phyloP scores from a whole-genome alignment of 1,284 basidiomycete species.

The Garcileccinum viscosum region DNA sequence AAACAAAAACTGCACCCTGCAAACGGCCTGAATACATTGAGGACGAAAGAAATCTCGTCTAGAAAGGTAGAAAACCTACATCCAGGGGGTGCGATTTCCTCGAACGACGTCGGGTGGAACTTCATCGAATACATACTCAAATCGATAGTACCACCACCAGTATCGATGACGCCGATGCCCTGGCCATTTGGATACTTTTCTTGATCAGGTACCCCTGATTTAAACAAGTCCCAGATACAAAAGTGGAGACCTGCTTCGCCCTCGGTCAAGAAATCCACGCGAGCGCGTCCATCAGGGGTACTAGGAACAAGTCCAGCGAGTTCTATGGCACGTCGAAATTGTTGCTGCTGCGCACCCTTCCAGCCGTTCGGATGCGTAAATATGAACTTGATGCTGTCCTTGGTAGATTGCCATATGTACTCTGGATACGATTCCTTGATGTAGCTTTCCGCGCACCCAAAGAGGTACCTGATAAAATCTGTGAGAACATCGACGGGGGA shows the following conservation, averaged over 20 bases:
- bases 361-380: slow-evolving; percentile 25
- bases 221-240: slow-evolving; percentile 46
- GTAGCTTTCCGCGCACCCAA: slow-evolving; percentile 48
- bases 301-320: slow-evolving; percentile 36
- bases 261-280: slow-evolving; percentile 52
- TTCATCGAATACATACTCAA: slow-evolving; percentile 19
- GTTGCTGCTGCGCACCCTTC: slow-evolving; percentile 43
- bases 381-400: slow-evolving; percentile 38
- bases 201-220: slow-evolving; percentile 26
- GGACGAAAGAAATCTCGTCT: slow-evolving; percentile 42
- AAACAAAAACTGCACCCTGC: slow-evolving; percentile 47
- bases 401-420: neutral
- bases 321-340: slow-evolving; percentile 43
- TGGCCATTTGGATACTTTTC: slow-evolving; percentile 29
- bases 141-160: neutral
- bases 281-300: slow-evolving; percentile 28
- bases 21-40: slow-evolving; percentile 34
- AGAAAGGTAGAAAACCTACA: slow-evolving; percentile 3
- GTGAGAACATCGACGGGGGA: slow-evolving; percentile 49
- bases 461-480: slow-evolving; percentile 58
- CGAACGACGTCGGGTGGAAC: slow-evolving; percentile 17
- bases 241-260: slow-evolving; percentile 56
- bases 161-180: slow-evolving; percentile 47
- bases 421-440: slow-evolving; percentile 53
- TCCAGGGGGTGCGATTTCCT: neutral